Conservation (phyloP, 495 filamentous ascomycete species). For the Pseudomonodictys pantanalensis region DNA sequence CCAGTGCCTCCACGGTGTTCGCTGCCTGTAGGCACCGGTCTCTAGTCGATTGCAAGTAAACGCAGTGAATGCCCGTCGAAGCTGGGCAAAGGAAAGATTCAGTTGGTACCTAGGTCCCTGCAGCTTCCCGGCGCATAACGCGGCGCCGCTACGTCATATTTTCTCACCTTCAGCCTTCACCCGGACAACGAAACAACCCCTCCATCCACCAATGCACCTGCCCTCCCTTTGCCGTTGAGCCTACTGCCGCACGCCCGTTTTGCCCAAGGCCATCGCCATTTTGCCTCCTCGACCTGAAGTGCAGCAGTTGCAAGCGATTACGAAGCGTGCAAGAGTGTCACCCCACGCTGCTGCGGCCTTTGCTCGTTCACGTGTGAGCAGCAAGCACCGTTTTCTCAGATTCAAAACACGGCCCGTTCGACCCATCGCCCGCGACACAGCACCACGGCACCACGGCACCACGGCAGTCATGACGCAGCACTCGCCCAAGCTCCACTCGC, state of each 20-base stretch:
- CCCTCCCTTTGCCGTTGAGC: not conserved
- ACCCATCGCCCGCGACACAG: not conserved
- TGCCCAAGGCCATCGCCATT: not conserved
- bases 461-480: conserved; percentile 35
- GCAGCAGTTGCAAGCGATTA: not conserved
- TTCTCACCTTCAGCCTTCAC: not conserved
- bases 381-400: not conserved
- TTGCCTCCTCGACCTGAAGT: not conserved
- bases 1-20: no score
- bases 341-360: not conserved
- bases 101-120: no score
- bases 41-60: no score
- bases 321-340: not conserved
- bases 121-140: not conserved
- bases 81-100: no score
- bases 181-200: not conserved
- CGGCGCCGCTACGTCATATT: conserved; percentile 5
- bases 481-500: conserved; percentile 35
- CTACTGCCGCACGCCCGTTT: not conserved
- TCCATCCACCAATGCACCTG: conserved; percentile 5
- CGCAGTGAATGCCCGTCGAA: no score
- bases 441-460: not conserved
- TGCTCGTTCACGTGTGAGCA: not conserved
- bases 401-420: not conserved
- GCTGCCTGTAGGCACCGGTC: no score